Percentiles rank a stretch among this genome's conserved stretches.
Evolutionary conservation across 441 rosid species (phyloP).

Genomic region (Biscutella laevigata): DNA sequence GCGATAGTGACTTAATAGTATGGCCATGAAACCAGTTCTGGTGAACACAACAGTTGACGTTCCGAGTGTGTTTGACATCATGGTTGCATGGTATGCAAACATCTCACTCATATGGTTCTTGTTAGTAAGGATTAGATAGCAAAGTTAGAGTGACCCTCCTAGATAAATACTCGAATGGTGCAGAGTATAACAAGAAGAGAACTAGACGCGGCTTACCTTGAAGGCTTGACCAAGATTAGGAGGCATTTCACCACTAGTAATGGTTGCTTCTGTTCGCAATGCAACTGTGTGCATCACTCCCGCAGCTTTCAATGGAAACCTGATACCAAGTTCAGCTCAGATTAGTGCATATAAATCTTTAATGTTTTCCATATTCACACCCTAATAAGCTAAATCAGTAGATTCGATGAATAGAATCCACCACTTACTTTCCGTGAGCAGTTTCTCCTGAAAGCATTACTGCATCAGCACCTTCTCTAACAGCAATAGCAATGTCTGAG

Average conservation of each 20-base stretch:
- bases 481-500: conserved; percentile 94
- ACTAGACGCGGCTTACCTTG: conserved; percentile 39
- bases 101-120: conserved; percentile 82
- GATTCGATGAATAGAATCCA: background rate
- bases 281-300: conserved; percentile 96
- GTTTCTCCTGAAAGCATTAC: conserved; percentile 99
- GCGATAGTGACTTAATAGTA: conserved; percentile 81
- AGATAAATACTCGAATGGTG: background rate
- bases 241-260: conserved; percentile 67
- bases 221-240: conserved; percentile 89
- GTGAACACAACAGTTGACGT: conserved; percentile 94
- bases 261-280: conserved; percentile 82
- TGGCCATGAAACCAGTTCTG: conserved; percentile 90
- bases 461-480: conserved; percentile 95
- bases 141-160: background rate
- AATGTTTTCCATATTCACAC: background rate
- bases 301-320: conserved; percentile 94
- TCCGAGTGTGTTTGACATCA: conserved; percentile 98
- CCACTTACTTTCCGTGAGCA: conserved; percentile 88
- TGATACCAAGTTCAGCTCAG: conserved; percentile 26
- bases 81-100: conserved; percentile 98
- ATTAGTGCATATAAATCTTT: background rate
- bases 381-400: background rate
- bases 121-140: conserved; percentile 14
- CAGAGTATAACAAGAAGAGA: background rate